phyloP scores from a whole-genome alignment of 129 eudicot species.

The Flaveria linearis region DNA sequence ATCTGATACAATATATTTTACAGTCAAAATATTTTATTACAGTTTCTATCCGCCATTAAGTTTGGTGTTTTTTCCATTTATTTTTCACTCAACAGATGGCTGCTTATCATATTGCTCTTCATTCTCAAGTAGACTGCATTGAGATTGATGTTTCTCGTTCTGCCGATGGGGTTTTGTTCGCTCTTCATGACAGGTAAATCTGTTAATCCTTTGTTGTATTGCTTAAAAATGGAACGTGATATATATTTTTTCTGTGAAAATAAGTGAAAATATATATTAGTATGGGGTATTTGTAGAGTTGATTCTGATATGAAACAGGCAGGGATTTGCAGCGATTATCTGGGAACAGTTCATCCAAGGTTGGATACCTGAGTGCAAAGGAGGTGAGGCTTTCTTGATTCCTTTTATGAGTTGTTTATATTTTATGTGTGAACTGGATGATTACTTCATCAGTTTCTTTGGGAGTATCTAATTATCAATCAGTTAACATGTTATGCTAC shows the following conservation, averaged over 20 bases:
- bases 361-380: slow-evolving; percentile 64
- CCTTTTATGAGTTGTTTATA: neutral
- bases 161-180: slow-evolving; percentile 83
- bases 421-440: neutral
- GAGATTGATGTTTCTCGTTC: slow-evolving; percentile 99
- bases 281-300: slow-evolving; percentile 43
- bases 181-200: slow-evolving; percentile 90
- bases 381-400: slow-evolving; percentile 59
- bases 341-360: slow-evolving; percentile 78
- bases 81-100: slow-evolving; percentile 53
- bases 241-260: neutral
- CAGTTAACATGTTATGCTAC: neutral
- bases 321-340: slow-evolving; percentile 96
- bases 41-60: slow-evolving; percentile 7
- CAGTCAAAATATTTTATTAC: neutral
- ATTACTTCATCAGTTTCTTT: neutral
- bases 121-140: slow-evolving; percentile 80
- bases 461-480: neutral
- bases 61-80: slow-evolving; percentile 6
- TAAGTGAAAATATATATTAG: neutral
- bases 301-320: slow-evolving; percentile 76
- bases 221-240: slow-evolving; percentile 10
- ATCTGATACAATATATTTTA: neutral
- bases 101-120: slow-evolving; percentile 75
- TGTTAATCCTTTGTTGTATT: slow-evolving; percentile 1